Base-by-base conservation (phyloP, 768 basidiomycete species). In the Psilocybe sp. region DNA sequence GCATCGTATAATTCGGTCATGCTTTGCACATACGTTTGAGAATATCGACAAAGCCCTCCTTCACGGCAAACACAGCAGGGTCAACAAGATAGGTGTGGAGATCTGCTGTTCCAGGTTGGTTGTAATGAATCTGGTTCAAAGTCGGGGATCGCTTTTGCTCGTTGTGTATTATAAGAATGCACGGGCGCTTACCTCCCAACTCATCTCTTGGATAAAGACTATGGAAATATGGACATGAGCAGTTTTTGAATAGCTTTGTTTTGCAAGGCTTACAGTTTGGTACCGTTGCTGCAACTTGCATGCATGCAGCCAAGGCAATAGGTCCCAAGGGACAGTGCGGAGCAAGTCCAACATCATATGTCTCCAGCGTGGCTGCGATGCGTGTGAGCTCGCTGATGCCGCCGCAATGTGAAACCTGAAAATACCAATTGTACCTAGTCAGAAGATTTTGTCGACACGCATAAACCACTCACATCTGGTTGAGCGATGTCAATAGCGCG, bases 321-420 rank as follows among this genome's bases (percentile, higher is more conserved):
- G 86, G 87, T 0, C 85, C 85, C 1, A 86, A 59, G 2, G 87
- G 86, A 65, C 85, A 87, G 59, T 89, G 85, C 4, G 87, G 85
- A 0, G 85, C 87, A 45, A 84, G 61, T 10, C 79, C 85, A 46
- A 89, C 80, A 53, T 89, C 88, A 60, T 87, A 88, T 3, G 78
- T 81, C 63, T 86, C 82, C 1, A 78, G 76, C 56, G 85, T 66
- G 18, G 73, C 67, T 5, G 83, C 81, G 16, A 86, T 81, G 38
- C 79, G 73, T 38, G 78, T 73, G 5, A 81, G 65, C 60, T 85
- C 82, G 36, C 67, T 69, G 59, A 86, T 85, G 3, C 82, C 80
- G 19, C 83, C 80, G 34, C 80, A 81, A 54, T 82, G 81, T 1
- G 78, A 70, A 15, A 80, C 75, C 79, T 82, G 48, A 1, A 19